Conservation (phyloP, 2,329 filamentous ascomycete species). For the Trichoderma aggressivum region DNA sequence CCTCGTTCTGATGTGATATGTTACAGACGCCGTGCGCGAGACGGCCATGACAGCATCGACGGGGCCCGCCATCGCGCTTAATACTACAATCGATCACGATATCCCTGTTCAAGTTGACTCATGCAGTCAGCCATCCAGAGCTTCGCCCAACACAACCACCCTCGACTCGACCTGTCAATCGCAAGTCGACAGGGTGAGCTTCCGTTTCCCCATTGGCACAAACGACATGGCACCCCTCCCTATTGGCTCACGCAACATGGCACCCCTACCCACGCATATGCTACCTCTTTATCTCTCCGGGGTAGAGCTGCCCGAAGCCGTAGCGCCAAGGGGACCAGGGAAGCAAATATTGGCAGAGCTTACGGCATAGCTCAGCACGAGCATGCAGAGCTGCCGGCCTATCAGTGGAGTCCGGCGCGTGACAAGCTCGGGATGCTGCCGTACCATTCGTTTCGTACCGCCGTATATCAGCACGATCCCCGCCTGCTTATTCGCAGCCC, state of each 20-base stretch:
- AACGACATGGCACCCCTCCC: too few species aligned
- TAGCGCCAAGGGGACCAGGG: neutral
- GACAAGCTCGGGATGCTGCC: slow-evolving; percentile 12
- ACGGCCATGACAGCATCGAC: neutral
- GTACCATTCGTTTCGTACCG: slow-evolving; percentile 2
- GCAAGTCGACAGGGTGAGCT: neutral
- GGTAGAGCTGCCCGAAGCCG: neutral
- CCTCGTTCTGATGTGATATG: slow-evolving; percentile 1
- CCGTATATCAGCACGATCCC: slow-evolving; percentile 12
- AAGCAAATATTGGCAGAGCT: neutral
- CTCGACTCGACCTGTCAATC: neutral
- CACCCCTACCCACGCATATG: neutral
- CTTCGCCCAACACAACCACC: neutral
- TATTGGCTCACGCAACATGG: neutral
- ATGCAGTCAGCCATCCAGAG: neutral
- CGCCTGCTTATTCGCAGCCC: slow-evolving; percentile 7
- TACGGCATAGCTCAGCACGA: neutral
- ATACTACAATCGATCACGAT: slow-evolving; percentile 7
- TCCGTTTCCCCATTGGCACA: neutral
- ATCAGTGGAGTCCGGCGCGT: slow-evolving; percentile 12
- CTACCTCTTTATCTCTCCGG: slow-evolving; percentile 1
- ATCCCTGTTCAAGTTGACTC: neutral
- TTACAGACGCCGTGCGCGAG: neutral
- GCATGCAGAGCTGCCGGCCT: neutral
- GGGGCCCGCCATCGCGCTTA: neutral